Conservation (phyloP, 345 rosid species). For the Microthlaspi erraticum region DNA sequence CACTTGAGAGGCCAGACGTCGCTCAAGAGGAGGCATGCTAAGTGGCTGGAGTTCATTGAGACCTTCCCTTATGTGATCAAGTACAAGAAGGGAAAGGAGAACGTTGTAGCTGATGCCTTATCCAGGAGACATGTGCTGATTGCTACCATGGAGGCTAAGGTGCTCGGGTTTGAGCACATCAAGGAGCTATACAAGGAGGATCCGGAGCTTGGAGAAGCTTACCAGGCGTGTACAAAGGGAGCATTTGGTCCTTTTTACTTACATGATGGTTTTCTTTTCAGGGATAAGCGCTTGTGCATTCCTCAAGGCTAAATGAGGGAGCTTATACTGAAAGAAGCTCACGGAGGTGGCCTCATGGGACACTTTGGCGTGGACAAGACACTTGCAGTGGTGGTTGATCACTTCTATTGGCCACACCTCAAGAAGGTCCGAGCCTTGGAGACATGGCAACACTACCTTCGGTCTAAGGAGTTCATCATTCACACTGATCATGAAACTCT, state of each 20-base stretch:
- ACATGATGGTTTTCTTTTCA: neutral
- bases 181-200: neutral
- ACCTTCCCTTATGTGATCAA: neutral
- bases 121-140: neutral
- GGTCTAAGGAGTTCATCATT: neutral
- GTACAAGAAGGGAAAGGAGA: neutral
- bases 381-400: fast-evolving
- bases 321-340: neutral
- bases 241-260: neutral
- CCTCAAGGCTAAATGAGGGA: neutral
- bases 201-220: neutral
- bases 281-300: neutral
- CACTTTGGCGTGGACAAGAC: neutral
- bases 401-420: neutral
- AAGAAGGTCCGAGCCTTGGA: neutral
- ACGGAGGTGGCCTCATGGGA: neutral
- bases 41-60: neutral
- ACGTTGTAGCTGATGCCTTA: neutral
- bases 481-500: neutral
- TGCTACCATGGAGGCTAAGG: neutral
- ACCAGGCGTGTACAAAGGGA: neutral
- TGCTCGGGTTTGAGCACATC: neutral
- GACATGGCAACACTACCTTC: neutral
- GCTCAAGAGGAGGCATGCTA: neutral
- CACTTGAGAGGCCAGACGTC: too few relatives aligned